phyloP scores from a whole-genome alignment of 2,329 filamentous ascomycete genomes.

The Aspergillus vadensis region DNA sequence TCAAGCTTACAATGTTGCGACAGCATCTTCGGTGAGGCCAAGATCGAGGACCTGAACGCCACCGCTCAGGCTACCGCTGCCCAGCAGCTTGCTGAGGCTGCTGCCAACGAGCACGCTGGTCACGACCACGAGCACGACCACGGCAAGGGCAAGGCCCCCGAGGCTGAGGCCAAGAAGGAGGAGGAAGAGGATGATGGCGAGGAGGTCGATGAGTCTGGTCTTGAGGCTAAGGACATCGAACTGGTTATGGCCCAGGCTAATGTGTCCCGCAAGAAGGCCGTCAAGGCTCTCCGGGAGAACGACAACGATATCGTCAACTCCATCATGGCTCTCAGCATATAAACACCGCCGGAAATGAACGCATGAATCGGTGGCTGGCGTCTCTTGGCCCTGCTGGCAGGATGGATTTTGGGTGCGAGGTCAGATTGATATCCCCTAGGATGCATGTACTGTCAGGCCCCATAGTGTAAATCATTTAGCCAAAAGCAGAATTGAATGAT shows the following conservation, averaged over 20 bases:
- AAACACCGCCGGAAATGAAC: slow-evolving; percentile 29
- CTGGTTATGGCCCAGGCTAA: slow-evolving; percentile 97
- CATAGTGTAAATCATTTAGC: slow-evolving; percentile 42
- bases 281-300: slow-evolving; percentile 95
- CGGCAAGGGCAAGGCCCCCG: slow-evolving; percentile 69
- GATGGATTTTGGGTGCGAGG: slow-evolving; percentile 36
- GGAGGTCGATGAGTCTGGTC: slow-evolving; percentile 89
- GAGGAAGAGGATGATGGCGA: slow-evolving; percentile 91
- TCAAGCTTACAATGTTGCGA: slow-evolving; percentile 28
- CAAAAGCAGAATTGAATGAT: slow-evolving; percentile 32
- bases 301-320: slow-evolving; percentile 99
- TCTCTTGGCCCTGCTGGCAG: slow-evolving; percentile 27
- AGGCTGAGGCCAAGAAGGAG: slow-evolving; percentile 64
- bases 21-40: slow-evolving; percentile 99
- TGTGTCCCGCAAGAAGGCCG: slow-evolving; percentile 95
- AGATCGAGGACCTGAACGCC: slow-evolving; percentile 99
- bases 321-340: slow-evolving; percentile 97
- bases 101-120: slow-evolving; percentile 61
- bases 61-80: slow-evolving; percentile 94
- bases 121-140: slow-evolving; percentile 54
- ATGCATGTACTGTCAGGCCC: slow-evolving; percentile 25
- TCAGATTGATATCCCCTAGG: slow-evolving; percentile 30
- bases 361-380: slow-evolving; percentile 27
- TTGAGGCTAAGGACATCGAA: slow-evolving; percentile 99
- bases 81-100: slow-evolving; percentile 80